Evolutionary conservation across 257 asterid genomes (phyloP).

Genomic region (Capsicum rhomboideum): DNA sequence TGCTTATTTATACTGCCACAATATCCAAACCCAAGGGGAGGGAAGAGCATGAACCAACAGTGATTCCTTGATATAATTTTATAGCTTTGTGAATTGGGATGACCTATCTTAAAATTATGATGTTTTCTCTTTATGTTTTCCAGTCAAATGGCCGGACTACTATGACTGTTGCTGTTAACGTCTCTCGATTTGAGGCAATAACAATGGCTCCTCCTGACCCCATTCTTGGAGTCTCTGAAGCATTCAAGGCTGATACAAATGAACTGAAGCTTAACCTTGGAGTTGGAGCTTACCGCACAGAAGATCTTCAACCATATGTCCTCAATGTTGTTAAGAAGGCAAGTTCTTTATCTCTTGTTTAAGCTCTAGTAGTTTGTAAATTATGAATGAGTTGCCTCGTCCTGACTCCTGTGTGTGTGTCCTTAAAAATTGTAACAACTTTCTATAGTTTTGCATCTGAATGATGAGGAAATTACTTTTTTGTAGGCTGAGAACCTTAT

Average conservation of each 20-base stretch:
- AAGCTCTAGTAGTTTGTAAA: neutral
- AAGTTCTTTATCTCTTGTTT: conserved; percentile 16
- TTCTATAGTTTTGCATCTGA: neutral
- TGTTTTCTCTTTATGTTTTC: neutral
- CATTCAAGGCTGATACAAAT: conserved; percentile 76
- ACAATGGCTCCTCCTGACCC: conserved; percentile 99
- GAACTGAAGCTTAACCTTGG: conserved; percentile 95
- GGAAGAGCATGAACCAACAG: neutral
- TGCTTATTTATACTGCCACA: neutral
- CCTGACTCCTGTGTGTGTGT: neutral
- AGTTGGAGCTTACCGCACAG: conserved; percentile 96
- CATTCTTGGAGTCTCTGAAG: conserved; percentile 95
- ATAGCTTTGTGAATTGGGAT: neutral
- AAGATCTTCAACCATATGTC: conserved; percentile 93
- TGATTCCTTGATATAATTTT: neutral
- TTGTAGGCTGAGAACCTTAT: conserved; percentile 78
- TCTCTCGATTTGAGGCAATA: conserved; percentile 57
- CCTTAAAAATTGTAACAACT: neutral
- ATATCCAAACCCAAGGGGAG: neutral
- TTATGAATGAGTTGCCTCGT: neutral
- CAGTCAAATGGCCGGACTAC: conserved; percentile 55
- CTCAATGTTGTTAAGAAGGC: conserved; percentile 93
- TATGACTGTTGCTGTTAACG: conserved; percentile 50
- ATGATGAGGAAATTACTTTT: neutral
- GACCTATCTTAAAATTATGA: neutral